A percentile compares a stretch with the other conserved stretches of the same genome.
Evolutionary conservation across 2,329 filamentous ascomycete species (phyloP).

Genomic region (Sclerotinia nivalis): DNA sequence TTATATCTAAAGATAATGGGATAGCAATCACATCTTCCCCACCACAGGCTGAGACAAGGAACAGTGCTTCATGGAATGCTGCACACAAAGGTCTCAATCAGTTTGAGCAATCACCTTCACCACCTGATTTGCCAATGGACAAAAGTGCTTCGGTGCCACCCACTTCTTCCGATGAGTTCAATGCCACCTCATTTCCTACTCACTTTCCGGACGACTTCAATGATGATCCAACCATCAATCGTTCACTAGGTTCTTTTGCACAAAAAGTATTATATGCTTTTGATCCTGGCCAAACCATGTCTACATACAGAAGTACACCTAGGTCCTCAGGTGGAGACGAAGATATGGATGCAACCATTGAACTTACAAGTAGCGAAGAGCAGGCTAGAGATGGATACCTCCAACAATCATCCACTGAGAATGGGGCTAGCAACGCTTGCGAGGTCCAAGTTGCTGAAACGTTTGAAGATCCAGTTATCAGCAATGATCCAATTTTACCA

Average conservation of each 20-base stretch:
- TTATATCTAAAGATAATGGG: constrained; percentile 38
- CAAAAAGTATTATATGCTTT: constrained; percentile 31
- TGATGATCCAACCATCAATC: neutral
- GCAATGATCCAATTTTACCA: neutral
- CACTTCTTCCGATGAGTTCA: constrained; percentile 37
- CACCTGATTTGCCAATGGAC: neutral
- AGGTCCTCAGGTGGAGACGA: neutral
- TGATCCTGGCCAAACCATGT: constrained; percentile 26
- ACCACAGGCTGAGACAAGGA: constrained; percentile 23
- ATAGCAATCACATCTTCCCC: constrained; percentile 43
- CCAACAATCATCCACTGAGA: constrained; percentile 5
- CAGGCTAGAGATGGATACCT: constrained; percentile 14
- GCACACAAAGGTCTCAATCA: neutral
- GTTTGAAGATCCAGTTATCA: neutral
- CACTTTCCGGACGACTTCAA: neutral
- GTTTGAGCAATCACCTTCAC: neutral
- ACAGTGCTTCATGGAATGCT: neutral
- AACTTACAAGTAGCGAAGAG: constrained; percentile 22
- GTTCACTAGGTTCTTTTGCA: constrained; percentile 30
- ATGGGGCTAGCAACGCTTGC: neutral
- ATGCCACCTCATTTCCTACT: constrained; percentile 33
- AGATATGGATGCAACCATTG: constrained; percentile 12
- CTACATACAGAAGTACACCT: constrained; percentile 28
- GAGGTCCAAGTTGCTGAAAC: neutral
- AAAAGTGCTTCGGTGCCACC: neutral